Base-by-base conservation (phyloP, 2,329 filamentous ascomycete species). In the Apiospora marii region DNA sequence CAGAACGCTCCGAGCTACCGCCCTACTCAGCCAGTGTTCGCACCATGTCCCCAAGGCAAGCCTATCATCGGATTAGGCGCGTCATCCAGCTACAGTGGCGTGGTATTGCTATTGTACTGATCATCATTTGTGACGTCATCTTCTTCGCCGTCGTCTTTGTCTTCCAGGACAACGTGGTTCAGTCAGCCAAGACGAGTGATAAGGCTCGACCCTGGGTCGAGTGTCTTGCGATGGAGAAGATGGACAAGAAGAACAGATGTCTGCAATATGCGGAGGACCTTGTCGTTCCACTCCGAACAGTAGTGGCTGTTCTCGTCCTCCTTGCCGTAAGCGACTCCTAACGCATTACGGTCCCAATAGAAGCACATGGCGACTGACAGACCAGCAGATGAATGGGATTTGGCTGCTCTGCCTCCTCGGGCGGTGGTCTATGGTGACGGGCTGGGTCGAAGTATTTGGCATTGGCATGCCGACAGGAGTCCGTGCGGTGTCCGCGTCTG, bases 101-200 rank as follows among this genome's bases (percentile, higher is more conserved):
- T 77, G 96, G 95, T 64, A 96, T 98, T 73, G 90, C 91, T 58
- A 94, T 98, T 74, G 95, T 98, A 19, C 86, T 97, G 70, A 92
- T 98, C 80, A 97, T 98, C 77, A 89, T 98, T 72, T 89, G 91
- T 73, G 95, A 98, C 80, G 94, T 98, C 74, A 91, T 98, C 78
- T 98, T 98, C 87, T 98, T 98, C 83, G 92, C 95, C 1, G 87
- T 98, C 67, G 89, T 98, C 71, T 98, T 98, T 80, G 92, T 98
- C 68, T 94, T 94, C 80, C 89, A 98, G 79, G 93, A 97, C 82
- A 92, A 92, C 77, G 89, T 93, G 30, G 88, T 93, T 14, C 84
- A 89, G 70, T 88, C 89, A 3, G 83, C 88, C 27, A 87, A 88
- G 51, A 87, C 90, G 46, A 79, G 92, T 70, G 75, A 43, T 0